A percentile compares a stretch with the other conserved stretches of the same genome.
Evolutionary conservation across 129 eudicot species (phyloP).

Genomic region (Gnaphalium uliginosum): DNA sequence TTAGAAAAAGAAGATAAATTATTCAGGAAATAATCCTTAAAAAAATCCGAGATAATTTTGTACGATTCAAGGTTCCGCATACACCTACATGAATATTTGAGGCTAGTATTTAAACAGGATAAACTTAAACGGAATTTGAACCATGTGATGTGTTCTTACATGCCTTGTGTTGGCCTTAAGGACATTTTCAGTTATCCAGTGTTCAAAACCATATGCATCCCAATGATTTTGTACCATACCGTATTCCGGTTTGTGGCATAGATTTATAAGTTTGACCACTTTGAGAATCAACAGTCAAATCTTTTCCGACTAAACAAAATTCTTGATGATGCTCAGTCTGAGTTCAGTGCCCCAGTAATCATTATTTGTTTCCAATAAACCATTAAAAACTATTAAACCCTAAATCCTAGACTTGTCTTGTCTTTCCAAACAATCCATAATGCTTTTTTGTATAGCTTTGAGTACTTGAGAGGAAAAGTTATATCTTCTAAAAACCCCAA

Average conservation of each 20-base stretch:
- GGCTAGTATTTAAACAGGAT: background rate
- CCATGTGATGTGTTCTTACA: background rate
- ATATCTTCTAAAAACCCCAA: background rate
- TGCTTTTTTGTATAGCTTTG: background rate
- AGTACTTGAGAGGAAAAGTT: background rate
- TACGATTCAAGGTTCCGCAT: slow-evolving; percentile 4
- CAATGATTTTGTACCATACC: background rate
- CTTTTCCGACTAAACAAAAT: background rate
- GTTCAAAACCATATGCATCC: slow-evolving; percentile 13
- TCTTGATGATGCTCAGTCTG: background rate
- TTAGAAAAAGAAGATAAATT: background rate
- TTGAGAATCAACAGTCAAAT: background rate
- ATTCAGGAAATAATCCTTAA: background rate
- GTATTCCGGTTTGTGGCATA: background rate
- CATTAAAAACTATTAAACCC: background rate
- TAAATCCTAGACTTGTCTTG: background rate
- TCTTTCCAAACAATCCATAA: background rate
- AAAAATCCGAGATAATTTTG: background rate
- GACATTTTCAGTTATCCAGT: background rate
- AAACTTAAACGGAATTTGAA: background rate
- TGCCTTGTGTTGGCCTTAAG: background rate
- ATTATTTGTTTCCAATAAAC: background rate
- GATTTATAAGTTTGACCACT: slow-evolving; percentile 3
- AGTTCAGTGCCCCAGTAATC: background rate
- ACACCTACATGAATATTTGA: background rate